Evolutionary conservation across 176 grass and related monocot species (phyloP).

Genomic region (Oryza rufipogon): DNA sequence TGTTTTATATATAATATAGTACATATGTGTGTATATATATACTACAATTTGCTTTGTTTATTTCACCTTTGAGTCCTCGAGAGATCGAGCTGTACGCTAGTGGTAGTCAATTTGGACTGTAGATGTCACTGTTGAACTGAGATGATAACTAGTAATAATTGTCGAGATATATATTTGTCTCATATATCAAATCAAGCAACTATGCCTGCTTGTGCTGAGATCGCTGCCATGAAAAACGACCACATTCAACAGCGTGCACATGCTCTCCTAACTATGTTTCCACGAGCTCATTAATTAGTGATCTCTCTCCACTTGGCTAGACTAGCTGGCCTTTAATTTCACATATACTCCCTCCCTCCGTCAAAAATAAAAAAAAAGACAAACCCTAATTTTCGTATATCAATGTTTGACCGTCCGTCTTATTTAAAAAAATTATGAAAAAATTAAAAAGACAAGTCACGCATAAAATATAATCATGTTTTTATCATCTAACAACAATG

Average conservation of each 20-base stretch:
- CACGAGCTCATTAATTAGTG: conserved; percentile 27
- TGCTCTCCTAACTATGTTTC: conserved; percentile 39
- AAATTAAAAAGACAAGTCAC: too few relatives aligned
- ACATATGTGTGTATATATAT: background rate
- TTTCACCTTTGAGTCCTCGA: background rate
- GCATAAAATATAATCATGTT: too few relatives aligned
- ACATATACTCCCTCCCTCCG: too few relatives aligned
- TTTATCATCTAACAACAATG: too few relatives aligned
- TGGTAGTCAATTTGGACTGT: background rate
- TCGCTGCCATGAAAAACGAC: conserved; percentile 40
- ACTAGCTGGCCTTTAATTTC: background rate
- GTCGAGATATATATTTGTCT: background rate
- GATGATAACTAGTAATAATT: background rate
- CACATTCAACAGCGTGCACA: conserved; percentile 21
- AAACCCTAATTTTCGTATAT: too few relatives aligned
- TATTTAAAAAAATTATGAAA: too few relatives aligned
- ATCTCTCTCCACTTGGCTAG: background rate
- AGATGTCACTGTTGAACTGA: background rate
- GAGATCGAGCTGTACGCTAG: background rate
- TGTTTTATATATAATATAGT: too few relatives aligned
- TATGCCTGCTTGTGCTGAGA: background rate
- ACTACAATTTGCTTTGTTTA: background rate
- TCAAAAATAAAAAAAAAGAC: too few relatives aligned
- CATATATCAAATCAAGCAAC: background rate
- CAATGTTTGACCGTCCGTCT: too few relatives aligned